Evolutionary conservation across 2,329 filamentous ascomycete species (phyloP).

Genomic region (Pyrenophora teres): DNA sequence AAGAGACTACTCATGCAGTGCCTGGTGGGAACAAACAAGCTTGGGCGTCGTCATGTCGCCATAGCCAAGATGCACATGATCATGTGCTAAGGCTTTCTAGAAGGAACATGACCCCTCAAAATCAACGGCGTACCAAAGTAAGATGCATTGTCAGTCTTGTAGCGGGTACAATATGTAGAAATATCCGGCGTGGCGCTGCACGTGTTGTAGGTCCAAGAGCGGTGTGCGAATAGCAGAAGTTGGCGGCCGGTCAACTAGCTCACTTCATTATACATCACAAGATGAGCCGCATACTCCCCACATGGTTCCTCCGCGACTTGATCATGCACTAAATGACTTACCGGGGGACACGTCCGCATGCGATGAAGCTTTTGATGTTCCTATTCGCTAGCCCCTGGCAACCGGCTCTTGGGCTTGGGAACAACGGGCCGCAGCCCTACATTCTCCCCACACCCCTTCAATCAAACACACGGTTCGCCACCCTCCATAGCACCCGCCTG

Average conservation of each 20-base stretch:
- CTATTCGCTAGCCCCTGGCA: slow-evolving; percentile 32
- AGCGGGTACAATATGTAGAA: neutral
- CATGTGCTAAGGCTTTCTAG: neutral
- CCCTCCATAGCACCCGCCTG: slow-evolving; percentile 31
- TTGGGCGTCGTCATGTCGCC: too few relatives aligned
- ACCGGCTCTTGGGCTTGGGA: slow-evolving; percentile 34
- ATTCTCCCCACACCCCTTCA: slow-evolving; percentile 23
- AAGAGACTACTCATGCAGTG: neutral
- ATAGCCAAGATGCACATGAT: neutral
- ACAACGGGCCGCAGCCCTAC: slow-evolving; percentile 39
- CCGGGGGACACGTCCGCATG: slow-evolving; percentile 11
- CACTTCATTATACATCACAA: slow-evolving; percentile 3
- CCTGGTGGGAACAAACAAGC: neutral
- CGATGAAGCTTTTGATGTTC: slow-evolving; percentile 21
- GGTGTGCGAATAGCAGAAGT: neutral
- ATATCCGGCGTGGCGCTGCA: neutral
- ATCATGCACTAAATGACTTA: slow-evolving; percentile 19
- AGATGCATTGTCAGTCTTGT: neutral
- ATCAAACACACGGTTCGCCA: slow-evolving; percentile 32
- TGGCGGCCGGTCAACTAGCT: slow-evolving; percentile 1
- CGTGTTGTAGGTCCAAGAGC: neutral
- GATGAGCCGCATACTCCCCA: slow-evolving; percentile 21
- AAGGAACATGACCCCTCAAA: neutral
- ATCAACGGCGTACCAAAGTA: neutral
- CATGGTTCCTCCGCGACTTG: slow-evolving; percentile 8